Percentiles rank a stretch among this genome's conserved stretches.
Evolutionary conservation across 441 rosid genomes (phyloP).

Genomic region (Gossypium schwendimanii): DNA sequence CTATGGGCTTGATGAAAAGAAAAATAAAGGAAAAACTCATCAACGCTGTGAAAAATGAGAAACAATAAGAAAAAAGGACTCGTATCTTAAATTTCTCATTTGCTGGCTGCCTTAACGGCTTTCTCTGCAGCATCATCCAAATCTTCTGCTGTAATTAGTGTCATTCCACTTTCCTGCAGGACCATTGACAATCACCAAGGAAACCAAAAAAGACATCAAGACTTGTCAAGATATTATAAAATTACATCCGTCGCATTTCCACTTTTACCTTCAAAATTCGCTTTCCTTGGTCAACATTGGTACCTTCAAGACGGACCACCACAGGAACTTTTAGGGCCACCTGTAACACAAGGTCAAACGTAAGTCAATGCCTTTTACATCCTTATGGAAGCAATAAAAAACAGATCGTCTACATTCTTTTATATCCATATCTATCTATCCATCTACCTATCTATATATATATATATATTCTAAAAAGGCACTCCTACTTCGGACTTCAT

Average conservation of each 20-base stretch:
- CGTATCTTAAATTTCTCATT: conserved; percentile 23
- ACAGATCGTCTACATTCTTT: neutral
- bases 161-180: conserved; percentile 84
- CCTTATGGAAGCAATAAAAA: neutral
- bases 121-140: conserved; percentile 95
- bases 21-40: neutral
- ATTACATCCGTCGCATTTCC: neutral
- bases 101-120: conserved; percentile 63
- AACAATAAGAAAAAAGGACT: neutral
- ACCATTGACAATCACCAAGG: neutral
- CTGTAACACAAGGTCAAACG: conserved; percentile 23
- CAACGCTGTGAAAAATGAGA: neutral
- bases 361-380: neutral
- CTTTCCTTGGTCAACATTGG: conserved; percentile 97
- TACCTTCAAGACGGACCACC: conserved; percentile 94
- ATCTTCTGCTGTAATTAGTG: conserved; percentile 82
- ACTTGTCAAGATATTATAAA: neutral
- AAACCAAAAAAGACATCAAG: neutral
- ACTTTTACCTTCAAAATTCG: conserved; percentile 67
- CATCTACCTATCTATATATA: no score
- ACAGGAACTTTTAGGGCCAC: conserved; percentile 92
- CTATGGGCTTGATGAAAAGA: neutral
- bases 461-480: neutral
- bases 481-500: neutral
- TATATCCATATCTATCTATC: neutral